phyloP scores from a whole-genome alignment of 1,284 basidiomycete genomes.

The Lentinula novae-zelandiae region DNA sequence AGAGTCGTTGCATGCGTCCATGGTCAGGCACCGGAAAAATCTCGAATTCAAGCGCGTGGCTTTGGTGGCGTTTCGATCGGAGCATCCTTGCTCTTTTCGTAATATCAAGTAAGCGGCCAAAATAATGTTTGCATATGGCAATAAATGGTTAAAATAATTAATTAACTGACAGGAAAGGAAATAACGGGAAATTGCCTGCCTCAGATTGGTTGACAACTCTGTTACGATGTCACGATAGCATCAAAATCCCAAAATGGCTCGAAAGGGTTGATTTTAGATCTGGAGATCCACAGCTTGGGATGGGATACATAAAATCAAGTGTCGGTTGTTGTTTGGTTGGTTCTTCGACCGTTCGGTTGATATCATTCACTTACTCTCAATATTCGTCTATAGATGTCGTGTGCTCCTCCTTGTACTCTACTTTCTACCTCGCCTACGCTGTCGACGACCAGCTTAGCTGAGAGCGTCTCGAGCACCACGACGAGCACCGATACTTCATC shows the following conservation, averaged over 20 bases:
- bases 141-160: background rate
- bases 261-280: background rate
- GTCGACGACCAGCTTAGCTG: background rate
- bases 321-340: background rate
- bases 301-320: background rate
- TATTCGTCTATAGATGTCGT: background rate
- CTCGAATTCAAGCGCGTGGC: background rate
- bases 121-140: background rate
- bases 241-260: background rate
- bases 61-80: conserved; percentile 1
- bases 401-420: background rate
- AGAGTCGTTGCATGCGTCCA: background rate
- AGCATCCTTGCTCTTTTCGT: background rate
- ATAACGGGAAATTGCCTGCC: background rate
- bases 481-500: background rate
- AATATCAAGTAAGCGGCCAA: background rate
- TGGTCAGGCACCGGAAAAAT: background rate
- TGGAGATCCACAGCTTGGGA: background rate
- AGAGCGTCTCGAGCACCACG: background rate
- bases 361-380: background rate
- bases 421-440: background rate
- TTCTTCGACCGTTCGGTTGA: background rate
- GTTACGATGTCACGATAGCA: background rate
- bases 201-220: background rate
- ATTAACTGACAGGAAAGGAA: background rate